Base-by-base conservation (phyloP, 108 stramenopile species). In the Fistulifera solaris region DNA sequence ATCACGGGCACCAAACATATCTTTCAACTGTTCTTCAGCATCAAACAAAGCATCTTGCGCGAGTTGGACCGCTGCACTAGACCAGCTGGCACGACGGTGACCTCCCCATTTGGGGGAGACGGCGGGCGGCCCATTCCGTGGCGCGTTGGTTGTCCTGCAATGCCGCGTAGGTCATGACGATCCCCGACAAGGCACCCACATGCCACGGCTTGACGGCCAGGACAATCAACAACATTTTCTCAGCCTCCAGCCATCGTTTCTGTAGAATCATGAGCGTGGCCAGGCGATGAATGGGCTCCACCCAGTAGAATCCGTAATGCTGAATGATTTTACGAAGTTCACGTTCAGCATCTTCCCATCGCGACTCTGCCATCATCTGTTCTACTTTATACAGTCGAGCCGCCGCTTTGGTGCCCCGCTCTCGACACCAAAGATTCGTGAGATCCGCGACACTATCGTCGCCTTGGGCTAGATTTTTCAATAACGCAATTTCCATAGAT, bases 191-290 rank as follows among this genome's bases (percentile, higher is more conserved):
- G 10, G 89, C 89, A 21, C 86, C 89, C 45, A 92, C 67, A 44
- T 92, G 89, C 80, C 83, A 85, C 0, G 86, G 85, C 39, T 87
- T 92, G 21, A 76, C 50, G 17, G 56, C 42, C 25, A 92, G 47
- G 19, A 92, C 80, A 23, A 72, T 40, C 52, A 82, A 62, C 42
- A 78, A 78, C 48, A 82, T 59, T 27, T 56, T 39, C 51, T 73
- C 70, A 41, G 78, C 70, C 52, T 80, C 76, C 2, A 77, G 48
- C 17, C 68, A 31, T 22, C 77, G 65, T 24, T 80, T 79, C 72
- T 70, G 72, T 25, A 83, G 49, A 45, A 66, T 79, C 38, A 76
- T 65, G 1, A 92, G 56, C 2, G 77, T 85, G 10, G 89, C 89
- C 18, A 92, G 66, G 25, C 77, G 76, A 69, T 87, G 83, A 12